These are phyloP conservation scores for Auxenochlorella pyrenoidosa DNA, from an alignment of 139 green algal genomes.

Conservation along the genomic window DNA sequence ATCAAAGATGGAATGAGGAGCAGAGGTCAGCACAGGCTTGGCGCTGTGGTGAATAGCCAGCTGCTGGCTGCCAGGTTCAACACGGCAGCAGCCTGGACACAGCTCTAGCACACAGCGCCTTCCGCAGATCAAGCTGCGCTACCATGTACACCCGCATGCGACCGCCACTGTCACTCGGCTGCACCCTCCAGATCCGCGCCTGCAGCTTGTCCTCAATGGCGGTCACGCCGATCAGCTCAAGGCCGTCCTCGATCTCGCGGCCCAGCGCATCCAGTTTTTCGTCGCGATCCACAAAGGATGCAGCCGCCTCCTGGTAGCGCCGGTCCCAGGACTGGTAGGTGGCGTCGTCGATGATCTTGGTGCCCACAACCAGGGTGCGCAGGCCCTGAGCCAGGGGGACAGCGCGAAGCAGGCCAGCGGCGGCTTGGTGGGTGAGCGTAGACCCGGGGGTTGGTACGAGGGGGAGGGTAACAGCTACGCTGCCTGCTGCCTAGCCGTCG, in stretches of 20 bases:
- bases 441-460: background rate
- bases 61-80: too few species aligned
- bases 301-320: slow-evolving; percentile 62
- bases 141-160: too few species aligned
- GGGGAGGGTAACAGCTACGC: too few species aligned
- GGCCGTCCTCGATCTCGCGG: slow-evolving; percentile 75
- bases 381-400: slow-evolving; percentile 45
- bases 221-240: slow-evolving; percentile 93
- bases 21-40: background rate
- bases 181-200: slow-evolving; percentile 12
- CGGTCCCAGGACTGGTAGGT: slow-evolving; percentile 63
- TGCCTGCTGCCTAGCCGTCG: too few species aligned
- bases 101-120: background rate
- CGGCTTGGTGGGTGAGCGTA: background rate
- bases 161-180: too few species aligned
- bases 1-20: background rate
- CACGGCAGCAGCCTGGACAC: too few species aligned
- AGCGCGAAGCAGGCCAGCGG: background rate
- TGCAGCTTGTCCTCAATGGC: slow-evolving; percentile 99
- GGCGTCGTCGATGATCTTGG: slow-evolving; percentile 52
- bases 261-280: slow-evolving; percentile 61
- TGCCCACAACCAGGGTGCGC: slow-evolving; percentile 64
- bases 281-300: slow-evolving; percentile 58
- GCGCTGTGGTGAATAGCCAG: too few species aligned
- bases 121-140: too few species aligned